phyloP scores from a whole-genome alignment of 2,329 filamentous ascomycete genomes.

The Talaromyces rugulosus region DNA sequence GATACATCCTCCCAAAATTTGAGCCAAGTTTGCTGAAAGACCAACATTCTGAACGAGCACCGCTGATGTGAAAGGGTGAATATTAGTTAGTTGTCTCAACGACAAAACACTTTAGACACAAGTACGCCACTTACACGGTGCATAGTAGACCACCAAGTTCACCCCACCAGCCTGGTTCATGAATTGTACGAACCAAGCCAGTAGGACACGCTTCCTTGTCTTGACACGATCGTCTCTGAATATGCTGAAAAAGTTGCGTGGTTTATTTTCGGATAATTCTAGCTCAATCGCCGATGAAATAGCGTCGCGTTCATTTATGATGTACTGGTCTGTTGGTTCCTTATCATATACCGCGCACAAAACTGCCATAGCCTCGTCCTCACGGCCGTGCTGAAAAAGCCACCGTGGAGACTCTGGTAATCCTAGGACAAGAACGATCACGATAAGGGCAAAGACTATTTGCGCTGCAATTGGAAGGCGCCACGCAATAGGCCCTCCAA shows the following conservation, averaged over 20 bases:
- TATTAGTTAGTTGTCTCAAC: too few species aligned
- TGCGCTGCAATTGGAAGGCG: slow-evolving; percentile 46
- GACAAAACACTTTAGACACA: too few species aligned
- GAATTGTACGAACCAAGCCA: slow-evolving; percentile 46
- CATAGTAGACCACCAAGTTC: background rate
- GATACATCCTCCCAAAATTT: background rate
- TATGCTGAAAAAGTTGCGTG: slow-evolving; percentile 31
- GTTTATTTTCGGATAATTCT: slow-evolving; percentile 2
- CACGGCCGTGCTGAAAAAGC: background rate
- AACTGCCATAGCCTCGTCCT: slow-evolving; percentile 1
- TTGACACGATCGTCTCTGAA: slow-evolving; percentile 42
- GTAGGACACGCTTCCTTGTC: slow-evolving; percentile 43
- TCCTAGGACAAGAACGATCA: slow-evolving; percentile 14
- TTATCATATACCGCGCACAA: slow-evolving; percentile 2
- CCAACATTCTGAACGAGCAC: slow-evolving; percentile 47
- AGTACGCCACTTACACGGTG: background rate
- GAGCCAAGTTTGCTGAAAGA: slow-evolving; percentile 35
- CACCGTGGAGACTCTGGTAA: slow-evolving; percentile 8
- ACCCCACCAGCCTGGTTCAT: slow-evolving; percentile 34
- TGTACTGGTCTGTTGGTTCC: slow-evolving; percentile 4
- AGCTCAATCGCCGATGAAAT: slow-evolving; percentile 7
- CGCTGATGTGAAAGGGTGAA: slow-evolving; percentile 3
- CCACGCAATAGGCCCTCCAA: slow-evolving; percentile 40
- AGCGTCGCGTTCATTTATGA: slow-evolving; percentile 10
- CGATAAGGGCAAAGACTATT: slow-evolving; percentile 10